Evolutionary conservation across 768 basidiomycete species (phyloP), one percentile per base, ranked within the genome.

Genomic region (Trichaptum fuscoviolaceum): DNA sequence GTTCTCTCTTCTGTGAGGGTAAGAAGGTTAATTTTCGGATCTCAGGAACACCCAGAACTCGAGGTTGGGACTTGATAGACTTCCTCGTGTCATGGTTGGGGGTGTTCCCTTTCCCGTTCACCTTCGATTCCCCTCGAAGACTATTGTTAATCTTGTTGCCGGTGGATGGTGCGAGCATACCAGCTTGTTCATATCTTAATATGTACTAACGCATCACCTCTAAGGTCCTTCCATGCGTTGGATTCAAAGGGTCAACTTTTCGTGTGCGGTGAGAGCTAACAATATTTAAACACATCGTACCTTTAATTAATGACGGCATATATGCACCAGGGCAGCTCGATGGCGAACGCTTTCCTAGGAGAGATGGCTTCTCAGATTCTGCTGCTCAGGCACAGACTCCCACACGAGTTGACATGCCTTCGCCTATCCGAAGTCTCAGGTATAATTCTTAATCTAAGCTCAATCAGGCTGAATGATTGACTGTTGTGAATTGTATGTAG

Each of bases 161-260:
- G 89, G 92, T 23, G 95, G 95, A 72, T 94, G 91, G 93, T 92
- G 71, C 69, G 87, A 77, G 35, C 27, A 63, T 65, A 59, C 6
- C 52, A 57, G 35, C 63, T 58, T 61, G 25, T 62, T 52, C 35
- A 67, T 30, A 8, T 63, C 26, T 34, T 61, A 62, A 9, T 34
- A 57, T 35, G 26, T 35, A n/a, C 30, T 35, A 62, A 58, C 57
- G 64, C 5, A 64, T 35, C 20, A 1, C 36, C 18, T 36, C 24
- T 34, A 67, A 95, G 92, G 92, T 92, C 89, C 35, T 96, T 94
- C 76, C 90, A 94, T 71, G 93, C 92, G 1, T 77, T 96, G 57
- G 91, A 95, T 75, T 87, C 91, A 0, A 75, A 83, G 62, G 94
- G 94, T 7, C 76, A 78, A 35, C 76, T 96, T 25, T 83, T 88